A percentile compares a stretch with the other conserved stretches of the same genome.
Evolutionary conservation across 257 asterid species (phyloP).

Genomic region (Nicotiana undulata): DNA sequence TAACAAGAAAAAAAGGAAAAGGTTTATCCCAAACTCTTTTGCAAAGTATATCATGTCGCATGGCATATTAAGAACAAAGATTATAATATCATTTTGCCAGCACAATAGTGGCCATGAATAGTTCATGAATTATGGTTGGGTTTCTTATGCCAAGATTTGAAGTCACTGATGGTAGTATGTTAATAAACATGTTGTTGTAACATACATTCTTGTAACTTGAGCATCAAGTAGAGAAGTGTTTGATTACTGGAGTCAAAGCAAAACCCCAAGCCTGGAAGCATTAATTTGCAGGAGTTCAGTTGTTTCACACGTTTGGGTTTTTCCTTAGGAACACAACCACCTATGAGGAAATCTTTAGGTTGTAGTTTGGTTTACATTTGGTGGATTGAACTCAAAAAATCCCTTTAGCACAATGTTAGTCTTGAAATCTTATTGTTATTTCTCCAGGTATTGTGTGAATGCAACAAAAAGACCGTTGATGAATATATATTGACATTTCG

Average conservation of each 20-base stretch:
- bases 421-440: not conserved
- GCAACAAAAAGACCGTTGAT: too few relatives aligned
- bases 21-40: not conserved
- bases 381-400: not conserved
- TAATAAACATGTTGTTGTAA: not conserved
- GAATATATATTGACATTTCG: too few relatives aligned
- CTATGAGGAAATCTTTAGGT: not conserved
- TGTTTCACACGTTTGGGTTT: not conserved
- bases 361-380: not conserved
- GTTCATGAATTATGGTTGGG: not conserved
- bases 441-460: not conserved
- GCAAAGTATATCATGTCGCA: not conserved
- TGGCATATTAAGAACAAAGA: not conserved
- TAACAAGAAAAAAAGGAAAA: not conserved
- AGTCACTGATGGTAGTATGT: not conserved
- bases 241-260: not conserved
- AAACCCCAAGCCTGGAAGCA: not conserved
- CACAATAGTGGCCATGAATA: not conserved
- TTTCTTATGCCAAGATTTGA: not conserved
- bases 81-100: not conserved
- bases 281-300: not conserved
- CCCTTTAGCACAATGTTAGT: not conserved
- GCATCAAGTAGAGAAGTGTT: not conserved
- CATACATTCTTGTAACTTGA: not conserved
- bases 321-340: too few relatives aligned